Base-by-base conservation (phyloP, 140 eudicot species). In the Ambrosia hybrid region DNA sequence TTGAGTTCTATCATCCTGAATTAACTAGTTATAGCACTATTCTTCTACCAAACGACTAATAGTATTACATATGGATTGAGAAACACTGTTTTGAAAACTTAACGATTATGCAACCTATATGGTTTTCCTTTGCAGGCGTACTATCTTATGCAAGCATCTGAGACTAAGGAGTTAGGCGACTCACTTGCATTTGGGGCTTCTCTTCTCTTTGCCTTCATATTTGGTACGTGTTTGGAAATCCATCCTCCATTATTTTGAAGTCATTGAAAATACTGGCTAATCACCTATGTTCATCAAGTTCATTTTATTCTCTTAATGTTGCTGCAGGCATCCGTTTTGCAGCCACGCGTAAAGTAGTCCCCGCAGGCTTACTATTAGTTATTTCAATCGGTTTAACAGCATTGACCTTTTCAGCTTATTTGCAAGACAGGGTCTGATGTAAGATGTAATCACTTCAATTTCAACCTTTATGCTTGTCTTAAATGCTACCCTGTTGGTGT, bases 151-250 rank as follows among this genome's bases (percentile, higher is more conserved):
- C 89, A 78, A 75, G 34, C 86, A 67, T 43, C 86, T 3, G 89
- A 81, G 30, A 84, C 82, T 0, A 81, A 78, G 79, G 80, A 81
- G 53, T 59, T 78, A 10, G 89, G 89, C 46, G 86, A 84, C 56
- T 84, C 89, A 66, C 81, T 81, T 78, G 83, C 86, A 67, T 84
- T 84, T 71, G 89, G 86, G 51, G 79, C 89, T 49, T 77, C 89
- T 74, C 86, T 84, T 51, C 89, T 84, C 63, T 81, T 84, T 57
- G 82, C 80, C 43, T 67, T 58, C 33, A 43, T 81, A 69, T 83
- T 83, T 59, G 86, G 86, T 83, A 78, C 60, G 55, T 65, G 10
- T 69, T 39, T 57, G 8, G 21, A 48, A 9, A 3, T 52, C 46
- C 17, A 66, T 17, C 64, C 51, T 38, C 59, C 16, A 46, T 30